Base-by-base conservation (phyloP, 2,329 filamentous ascomycete genomes). In the Pyricularia sp. region DNA sequence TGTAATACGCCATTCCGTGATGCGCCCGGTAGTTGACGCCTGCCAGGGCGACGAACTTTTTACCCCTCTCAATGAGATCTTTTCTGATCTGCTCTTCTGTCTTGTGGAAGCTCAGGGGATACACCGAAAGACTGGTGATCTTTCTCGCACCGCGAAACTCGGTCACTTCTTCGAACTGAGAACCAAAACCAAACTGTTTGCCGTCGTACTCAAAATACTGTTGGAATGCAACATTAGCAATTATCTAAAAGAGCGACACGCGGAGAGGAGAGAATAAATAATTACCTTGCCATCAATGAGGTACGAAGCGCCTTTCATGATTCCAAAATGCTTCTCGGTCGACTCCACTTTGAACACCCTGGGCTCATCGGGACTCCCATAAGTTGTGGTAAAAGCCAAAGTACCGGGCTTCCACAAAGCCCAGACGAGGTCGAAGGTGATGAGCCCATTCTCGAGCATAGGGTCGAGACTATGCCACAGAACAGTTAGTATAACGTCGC, bases 401-500 rank as follows among this genome's bases (percentile, higher is more conserved):
- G 90, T 91, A 70, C 91, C 90, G 0, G 92, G 92, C 71, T 94
- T 96, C 82, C 89, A 96, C 3, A 96, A 77, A 0, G 91, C 91
- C 92, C 92, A 96, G 1, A 96, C 78, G 2, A 96, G 81, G 65
- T 96, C 91, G 70, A 93, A 96, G 0, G 91, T 96, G 72, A 96
- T 96, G 60, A 91, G 86, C 9, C 91, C 90, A 35, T 88, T 89
- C 68, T 91, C 84, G 1, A 96, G 79, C 76, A 96, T 85, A 0
- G 91, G 89, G 69, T 92, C 88, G 0, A 96, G 81, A 1, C 88
- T 89, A 74, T 59, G 55, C 26, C 12, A 40, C 28, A 44, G 16
- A 12, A 7, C 10, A 4, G 26, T 64, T 19, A 64, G 49, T 16
- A 40, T 40, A 3, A 19, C 26, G 6, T 12, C 31, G 3, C 10